Evolutionary conservation across 768 basidiomycete genomes (phyloP), one percentile per base, ranked within the genome.

Genomic region (Leucogyrophana mollusca): DNA sequence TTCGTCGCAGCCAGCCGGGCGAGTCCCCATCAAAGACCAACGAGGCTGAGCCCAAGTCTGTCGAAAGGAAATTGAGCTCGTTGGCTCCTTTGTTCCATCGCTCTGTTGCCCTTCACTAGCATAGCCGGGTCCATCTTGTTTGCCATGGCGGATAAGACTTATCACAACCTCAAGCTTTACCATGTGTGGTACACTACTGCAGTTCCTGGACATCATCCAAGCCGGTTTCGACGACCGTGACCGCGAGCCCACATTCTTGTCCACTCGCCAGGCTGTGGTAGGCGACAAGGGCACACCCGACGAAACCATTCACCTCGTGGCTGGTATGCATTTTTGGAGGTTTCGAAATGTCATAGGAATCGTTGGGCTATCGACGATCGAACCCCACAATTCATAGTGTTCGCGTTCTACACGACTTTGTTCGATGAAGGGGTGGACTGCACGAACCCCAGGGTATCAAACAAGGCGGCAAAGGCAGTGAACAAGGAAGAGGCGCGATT

Each of bases 81-180:
- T 37, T 37, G 20, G 8, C 16, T 16, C 35, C 20, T 7, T 37
- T 7, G 35, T 37, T 16, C 35, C 35, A 16, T 37, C 35, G n/a
- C 20, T n/a, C n/a, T n/a, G n/a, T n/a, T 37, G 35, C 20, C 35
- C 13, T 30, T 30, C 27, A 30, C 7, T 30, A 16, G 7, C 35
- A 37, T 37, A 21, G 35, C n/a, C 55, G 53, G 47, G 27, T 61
- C 14, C 61, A 63, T 42, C 40, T 62, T 16, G 56, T 58, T 14
- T 65, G 60, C 39, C 62, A 63, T 40, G 60, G 58, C 18, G 16
- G 41, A 23, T 61, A 58, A 45, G 46, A 54, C 39, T 16, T 44
- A 3, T 13, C 23, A 1, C 17, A 60, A n/a, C 60, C 22, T 57
- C 56, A 35, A 53, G 47, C 7, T 37, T 37, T 21, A n/a, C 35